Conservation (phyloP, 257 asterid species). For the Solanum habrochaites region DNA sequence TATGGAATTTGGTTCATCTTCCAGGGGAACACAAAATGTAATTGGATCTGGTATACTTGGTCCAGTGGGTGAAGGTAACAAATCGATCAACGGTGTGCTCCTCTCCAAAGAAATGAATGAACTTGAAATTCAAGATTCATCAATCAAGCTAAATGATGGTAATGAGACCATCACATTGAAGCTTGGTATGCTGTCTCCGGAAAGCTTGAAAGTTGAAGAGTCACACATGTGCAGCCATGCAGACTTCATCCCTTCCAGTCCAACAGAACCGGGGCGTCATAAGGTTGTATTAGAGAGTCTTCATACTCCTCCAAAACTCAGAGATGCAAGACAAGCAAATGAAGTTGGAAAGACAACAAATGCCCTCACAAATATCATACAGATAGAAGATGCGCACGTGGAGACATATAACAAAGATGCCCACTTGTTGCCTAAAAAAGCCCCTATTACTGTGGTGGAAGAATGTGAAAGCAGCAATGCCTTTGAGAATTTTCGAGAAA, state of each 20-base stretch:
- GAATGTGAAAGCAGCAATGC: conserved; percentile 7
- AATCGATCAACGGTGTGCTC: neutral
- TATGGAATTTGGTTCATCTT: conserved; percentile 7
- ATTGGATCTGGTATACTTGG: neutral
- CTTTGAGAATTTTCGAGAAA: conserved; percentile 8
- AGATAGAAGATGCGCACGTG: conserved; percentile 7
- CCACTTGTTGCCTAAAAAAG: conserved; percentile 1
- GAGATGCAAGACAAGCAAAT: conserved; percentile 1
- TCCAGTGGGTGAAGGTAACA: neutral
- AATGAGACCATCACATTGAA: conserved; percentile 10
- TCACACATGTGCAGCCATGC: conserved; percentile 9
- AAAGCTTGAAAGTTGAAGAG: conserved; percentile 12
- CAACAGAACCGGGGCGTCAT: conserved; percentile 10
- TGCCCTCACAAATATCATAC: conserved; percentile 4
- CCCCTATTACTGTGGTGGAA: conserved; percentile 9
- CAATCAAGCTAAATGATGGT: conserved; percentile 15
- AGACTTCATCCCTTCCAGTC: conserved; percentile 8
- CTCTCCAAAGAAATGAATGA: neutral
- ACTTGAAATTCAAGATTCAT: conserved; percentile 3
- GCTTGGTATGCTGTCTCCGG: conserved; percentile 7
- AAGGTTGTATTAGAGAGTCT: conserved; percentile 6
- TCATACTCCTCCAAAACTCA: neutral
- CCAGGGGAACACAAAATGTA: conserved; percentile 1
- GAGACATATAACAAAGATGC: neutral
- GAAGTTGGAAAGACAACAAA: conserved; percentile 7